Evolutionary conservation across 2,329 filamentous ascomycete genomes (phyloP).

Genomic region (Neurospora sp.): DNA sequence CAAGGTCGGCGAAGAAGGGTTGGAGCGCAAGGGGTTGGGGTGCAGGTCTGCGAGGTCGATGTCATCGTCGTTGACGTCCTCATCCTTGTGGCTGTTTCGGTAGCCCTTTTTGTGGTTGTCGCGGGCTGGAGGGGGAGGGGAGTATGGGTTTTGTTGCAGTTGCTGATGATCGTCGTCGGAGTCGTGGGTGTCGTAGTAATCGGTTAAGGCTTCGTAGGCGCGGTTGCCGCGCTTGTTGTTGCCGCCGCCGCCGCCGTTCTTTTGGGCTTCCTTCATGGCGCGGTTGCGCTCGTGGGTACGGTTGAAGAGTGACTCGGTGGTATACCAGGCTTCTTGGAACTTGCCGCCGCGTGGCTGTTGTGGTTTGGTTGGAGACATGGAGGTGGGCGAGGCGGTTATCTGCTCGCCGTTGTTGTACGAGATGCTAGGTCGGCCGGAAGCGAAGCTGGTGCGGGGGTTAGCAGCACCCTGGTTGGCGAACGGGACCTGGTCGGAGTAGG

Average conservation of each 20-base stretch:
- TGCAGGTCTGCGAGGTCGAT: constrained; percentile 18
- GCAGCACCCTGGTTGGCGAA: constrained; percentile 27
- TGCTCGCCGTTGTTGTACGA: constrained; percentile 14
- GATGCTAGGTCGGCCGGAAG: constrained; percentile 16
- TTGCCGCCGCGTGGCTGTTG: constrained; percentile 30
- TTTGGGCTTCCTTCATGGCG: constrained; percentile 24
- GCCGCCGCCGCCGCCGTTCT: constrained; percentile 16
- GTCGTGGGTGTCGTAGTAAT: constrained; percentile 32
- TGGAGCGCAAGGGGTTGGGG: constrained; percentile 44
- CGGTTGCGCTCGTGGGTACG: constrained; percentile 44
- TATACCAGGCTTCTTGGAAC: constrained; percentile 46
- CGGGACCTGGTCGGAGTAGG: constrained; percentile 39
- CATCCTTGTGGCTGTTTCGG: constrained; percentile 18
- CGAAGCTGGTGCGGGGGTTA: constrained; percentile 15
- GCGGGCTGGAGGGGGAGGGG: neutral
- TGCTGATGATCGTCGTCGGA: constrained; percentile 25
- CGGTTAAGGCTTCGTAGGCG: constrained; percentile 36
- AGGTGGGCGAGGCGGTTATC: constrained; percentile 11
- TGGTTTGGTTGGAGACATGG: constrained; percentile 1
- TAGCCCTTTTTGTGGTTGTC: constrained; percentile 14
- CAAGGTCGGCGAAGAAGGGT: constrained; percentile 28
- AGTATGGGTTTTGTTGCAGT: neutral
- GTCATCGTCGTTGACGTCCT: constrained; percentile 16
- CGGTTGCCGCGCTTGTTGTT: constrained; percentile 20
- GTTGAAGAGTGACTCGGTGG: constrained; percentile 42